These are phyloP conservation scores for Paramarasmius palmivorus DNA, from an alignment of 1,284 basidiomycete genomes.

Conservation along the genomic window DNA sequence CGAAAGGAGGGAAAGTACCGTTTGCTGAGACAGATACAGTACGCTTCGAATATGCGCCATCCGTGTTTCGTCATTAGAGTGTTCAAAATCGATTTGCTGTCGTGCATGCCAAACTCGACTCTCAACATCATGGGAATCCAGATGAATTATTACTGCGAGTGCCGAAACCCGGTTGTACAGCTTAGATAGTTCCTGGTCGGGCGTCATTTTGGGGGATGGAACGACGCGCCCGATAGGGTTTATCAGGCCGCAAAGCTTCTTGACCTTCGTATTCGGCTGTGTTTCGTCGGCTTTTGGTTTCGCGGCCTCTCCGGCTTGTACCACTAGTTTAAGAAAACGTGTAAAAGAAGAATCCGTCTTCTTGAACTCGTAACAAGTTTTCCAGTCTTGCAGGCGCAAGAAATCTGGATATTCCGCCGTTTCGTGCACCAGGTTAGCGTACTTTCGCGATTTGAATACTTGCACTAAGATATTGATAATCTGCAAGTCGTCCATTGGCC, in stretches of 20 bases:
- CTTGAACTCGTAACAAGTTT: conserved; percentile 52
- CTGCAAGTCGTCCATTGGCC: conserved; percentile 55
- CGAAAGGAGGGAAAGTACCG: conserved; percentile 58
- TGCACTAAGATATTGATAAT: conserved; percentile 71
- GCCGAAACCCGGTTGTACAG: conserved; percentile 87
- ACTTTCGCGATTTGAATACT: conserved; percentile 81
- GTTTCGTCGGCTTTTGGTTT: conserved; percentile 12
- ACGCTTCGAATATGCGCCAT: conserved; percentile 76
- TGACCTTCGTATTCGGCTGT: conserved; percentile 50
- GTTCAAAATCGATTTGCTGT: conserved; percentile 68
- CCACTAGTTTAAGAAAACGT: conserved; percentile 79
- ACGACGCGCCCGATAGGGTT: conserved; percentile 75
- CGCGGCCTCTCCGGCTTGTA: conserved; percentile 43
- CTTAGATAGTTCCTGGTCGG: conserved; percentile 71
- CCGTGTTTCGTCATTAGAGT: conserved; percentile 72
- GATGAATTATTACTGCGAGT: conserved; percentile 74
- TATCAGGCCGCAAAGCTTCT: conserved; percentile 78
- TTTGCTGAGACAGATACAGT: conserved; percentile 73
- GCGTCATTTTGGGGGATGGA: conserved; percentile 58
- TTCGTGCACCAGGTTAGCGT: conserved; percentile 80
- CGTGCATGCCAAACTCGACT: conserved; percentile 62
- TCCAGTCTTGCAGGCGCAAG: conserved; percentile 62
- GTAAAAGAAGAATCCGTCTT: conserved; percentile 75
- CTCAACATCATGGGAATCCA: conserved; percentile 57
- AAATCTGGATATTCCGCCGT: conserved; percentile 77